Base-by-base conservation (phyloP, 768 basidiomycete genomes). In the Boletus fagicola region DNA sequence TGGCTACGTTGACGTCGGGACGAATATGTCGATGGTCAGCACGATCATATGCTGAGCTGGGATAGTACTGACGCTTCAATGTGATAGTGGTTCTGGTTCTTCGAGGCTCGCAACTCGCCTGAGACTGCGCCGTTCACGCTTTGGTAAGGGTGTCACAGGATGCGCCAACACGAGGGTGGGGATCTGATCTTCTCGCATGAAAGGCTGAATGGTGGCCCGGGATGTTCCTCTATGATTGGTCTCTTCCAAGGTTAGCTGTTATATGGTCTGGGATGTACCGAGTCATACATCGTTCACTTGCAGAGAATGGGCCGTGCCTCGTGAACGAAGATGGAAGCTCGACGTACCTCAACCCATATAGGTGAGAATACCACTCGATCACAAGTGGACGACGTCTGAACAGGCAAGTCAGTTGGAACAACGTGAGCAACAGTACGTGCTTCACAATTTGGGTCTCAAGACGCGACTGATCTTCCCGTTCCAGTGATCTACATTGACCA, bases 21-120 rank as follows among this genome's bases (percentile, higher is more conserved):
- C 63, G 13, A 80, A 83, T 51, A 84, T 82, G 78, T 83, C 82
- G 0, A 81, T 83, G 80, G 83, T 84, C 46, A 56, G 74, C 60
- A 18, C 33, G 1, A 15, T n/a, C n/a, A n/a, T 16, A 2, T 44
- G 18, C 4, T 33, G 24, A 20, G n/a, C 38, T 33, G 15, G 39
- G 3, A n/a, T 15, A 15, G 9, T 35, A 16, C 45, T 68, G 4
- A 68, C 40, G 26, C 20, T 8, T 45, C 11, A 18, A 12, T 31
- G 39, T 50, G 43, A 15, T 52, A 86, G 85, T 87, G 83, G 84
- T 88, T 87, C 64, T 88, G 86, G 84, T 88, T 87, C 69, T 88
- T 88, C 52, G 87, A 84, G 59, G 78, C 86, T 3, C 77, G 87
- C 15, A 70, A 80, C 31, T 72, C 76, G 3, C 83, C 85, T 0